Evolutionary conservation across 2,329 filamentous ascomycete genomes (phyloP).

Genomic region (Ophiosphaerella herpotricha): DNA sequence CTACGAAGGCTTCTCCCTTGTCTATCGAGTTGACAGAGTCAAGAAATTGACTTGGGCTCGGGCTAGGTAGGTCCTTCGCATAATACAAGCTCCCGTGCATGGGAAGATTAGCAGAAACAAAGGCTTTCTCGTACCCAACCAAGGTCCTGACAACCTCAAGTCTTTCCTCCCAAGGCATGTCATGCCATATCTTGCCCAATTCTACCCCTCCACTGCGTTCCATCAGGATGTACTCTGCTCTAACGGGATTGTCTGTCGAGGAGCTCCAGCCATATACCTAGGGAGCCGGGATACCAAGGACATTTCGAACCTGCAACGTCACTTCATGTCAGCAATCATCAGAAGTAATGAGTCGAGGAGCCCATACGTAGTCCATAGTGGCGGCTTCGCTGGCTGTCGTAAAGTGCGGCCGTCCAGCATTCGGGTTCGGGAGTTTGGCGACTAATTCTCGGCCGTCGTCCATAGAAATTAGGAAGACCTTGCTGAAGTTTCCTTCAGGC

Average conservation of each 20-base stretch:
- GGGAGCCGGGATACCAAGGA: conserved; percentile 35
- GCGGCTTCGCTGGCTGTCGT: conserved; percentile 42
- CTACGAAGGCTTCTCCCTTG: conserved; percentile 13
- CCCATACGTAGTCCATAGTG: conserved; percentile 39
- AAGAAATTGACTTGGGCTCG: conserved; percentile 15
- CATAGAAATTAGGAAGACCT: conserved; percentile 42
- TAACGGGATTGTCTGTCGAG: conserved; percentile 24
- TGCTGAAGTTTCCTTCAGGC: conserved; percentile 47
- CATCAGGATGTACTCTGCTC: conserved; percentile 33
- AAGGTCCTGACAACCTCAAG: conserved; percentile 17
- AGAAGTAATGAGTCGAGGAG: conserved; percentile 31
- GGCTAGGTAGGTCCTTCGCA: conserved; percentile 19
- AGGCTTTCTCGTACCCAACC: conserved; percentile 18
- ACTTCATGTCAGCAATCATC: conserved; percentile 16
- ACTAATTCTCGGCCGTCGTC: conserved; percentile 32
- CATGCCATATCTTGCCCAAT: conserved; percentile 17
- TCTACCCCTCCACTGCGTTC: conserved; percentile 19
- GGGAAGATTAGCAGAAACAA: conserved; percentile 12
- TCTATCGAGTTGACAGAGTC: conserved; percentile 9
- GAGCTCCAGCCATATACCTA: conserved; percentile 36
- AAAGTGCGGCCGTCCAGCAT: conserved; percentile 34
- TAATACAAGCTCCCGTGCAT: conserved; percentile 26
- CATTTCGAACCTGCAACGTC: conserved; percentile 28
- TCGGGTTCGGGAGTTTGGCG: conserved; percentile 42
- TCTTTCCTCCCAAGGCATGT: conserved; percentile 16